Percentiles rank a stretch among this genome's conserved stretches.
Conservation (phyloP, 352 stramenopile genomes). For the Pythium monospermum region DNA sequence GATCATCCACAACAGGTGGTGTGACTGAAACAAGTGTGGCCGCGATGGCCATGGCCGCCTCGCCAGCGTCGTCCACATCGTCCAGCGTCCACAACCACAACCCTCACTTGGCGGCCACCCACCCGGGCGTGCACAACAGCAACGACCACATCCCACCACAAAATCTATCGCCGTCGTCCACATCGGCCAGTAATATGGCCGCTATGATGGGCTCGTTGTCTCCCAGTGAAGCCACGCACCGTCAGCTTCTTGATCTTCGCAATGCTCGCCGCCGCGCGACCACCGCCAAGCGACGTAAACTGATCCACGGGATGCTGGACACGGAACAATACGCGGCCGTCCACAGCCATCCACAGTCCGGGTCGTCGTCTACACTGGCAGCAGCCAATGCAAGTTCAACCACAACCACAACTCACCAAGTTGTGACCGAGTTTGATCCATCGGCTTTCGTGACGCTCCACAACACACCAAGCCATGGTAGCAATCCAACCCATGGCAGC, state of each 20-base stretch:
- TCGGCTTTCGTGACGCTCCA: conserved; percentile 51
- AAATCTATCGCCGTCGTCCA: not conserved
- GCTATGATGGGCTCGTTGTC: conserved; percentile 37
- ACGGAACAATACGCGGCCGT: conserved; percentile 16
- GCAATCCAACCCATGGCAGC: conserved; percentile 17
- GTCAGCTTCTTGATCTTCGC: conserved; percentile 57
- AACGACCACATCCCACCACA: conserved; percentile 1
- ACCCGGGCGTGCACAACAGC: too few species aligned
- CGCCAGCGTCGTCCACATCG: not conserved
- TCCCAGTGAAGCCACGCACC: conserved; percentile 35
- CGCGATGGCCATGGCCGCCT: conserved; percentile 7
- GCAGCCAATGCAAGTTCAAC: too few species aligned
- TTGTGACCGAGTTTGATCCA: conserved; percentile 51
- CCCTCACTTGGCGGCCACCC: not conserved
- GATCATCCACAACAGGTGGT: not conserved
- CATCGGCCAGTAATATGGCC: too few species aligned
- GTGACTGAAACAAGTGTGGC: conserved; percentile 4
- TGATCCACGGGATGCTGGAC: conserved; percentile 32
- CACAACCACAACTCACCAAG: not conserved
- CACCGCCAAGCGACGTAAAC: conserved; percentile 35
- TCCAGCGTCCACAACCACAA: not conserved
- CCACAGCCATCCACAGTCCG: too few species aligned
- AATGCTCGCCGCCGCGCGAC: conserved; percentile 41
- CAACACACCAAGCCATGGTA: too few species aligned
- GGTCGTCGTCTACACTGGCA: not conserved